Evolutionary conservation across 306 rosid genomes (phyloP), one percentile per base, ranked within the genome.

Genomic region (Mimosa pudica): DNA sequence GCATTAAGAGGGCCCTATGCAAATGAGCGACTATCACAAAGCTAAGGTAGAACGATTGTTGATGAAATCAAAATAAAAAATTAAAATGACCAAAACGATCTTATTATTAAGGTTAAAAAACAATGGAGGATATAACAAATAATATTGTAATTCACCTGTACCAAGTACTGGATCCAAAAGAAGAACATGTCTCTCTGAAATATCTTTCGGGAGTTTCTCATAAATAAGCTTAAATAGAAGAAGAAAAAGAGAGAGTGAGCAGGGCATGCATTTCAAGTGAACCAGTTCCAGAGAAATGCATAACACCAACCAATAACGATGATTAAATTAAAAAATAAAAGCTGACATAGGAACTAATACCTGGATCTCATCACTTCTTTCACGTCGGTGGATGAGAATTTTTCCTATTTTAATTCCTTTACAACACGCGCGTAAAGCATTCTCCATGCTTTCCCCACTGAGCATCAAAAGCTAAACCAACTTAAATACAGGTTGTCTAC

Each of bases 401-500:
- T 94, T 94, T 85, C 98, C 98, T 57, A 92, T 90, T 85, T 91
- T 94, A 71, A 94, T 92, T 62, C 98, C 98, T 83, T 94, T 94
- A 84, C 98, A 91, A 75, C 98, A 92, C 71, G 95, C 95, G 32
- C 97, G 98, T 82, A 92, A 71, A 45, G 96, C 98, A 77, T 92
- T 94, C 90, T 94, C 98, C 98, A 94, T 94, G 88, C 98, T 94
- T 89, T 92, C 98, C 54, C 98, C 98, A 80, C 98, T 94, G 89
- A 76, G 73, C 35, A 45, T 82, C 24, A 79, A 30, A 48, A 8
- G 41, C 78, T 24, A 62, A 70, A 75, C 33, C 49, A 70, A 51
- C 47, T 30, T 36, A 79, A 6, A 74, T 16, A 20, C 33, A 58
- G 64, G 51, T 54, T 61, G 14, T 60, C 12, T 60, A 3, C 41